These are phyloP conservation scores for Termitomyces sp. DNA, from an alignment of 768 basidiomycete species.

Conservation along the genomic window DNA sequence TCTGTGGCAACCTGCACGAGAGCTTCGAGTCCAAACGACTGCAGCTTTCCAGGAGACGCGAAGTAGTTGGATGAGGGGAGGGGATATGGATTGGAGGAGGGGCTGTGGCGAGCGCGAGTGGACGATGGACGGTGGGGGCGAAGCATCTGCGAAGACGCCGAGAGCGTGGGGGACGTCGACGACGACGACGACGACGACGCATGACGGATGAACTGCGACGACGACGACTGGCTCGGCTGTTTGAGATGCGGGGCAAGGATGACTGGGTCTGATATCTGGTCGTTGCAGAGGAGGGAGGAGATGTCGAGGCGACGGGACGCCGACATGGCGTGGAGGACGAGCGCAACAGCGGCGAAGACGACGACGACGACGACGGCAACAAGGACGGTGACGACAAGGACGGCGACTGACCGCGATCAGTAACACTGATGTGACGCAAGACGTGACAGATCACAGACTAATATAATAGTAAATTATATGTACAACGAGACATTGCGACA, in stretches of 20 bases:
- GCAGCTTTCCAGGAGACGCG: slow-evolving; percentile 18
- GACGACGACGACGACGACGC: slow-evolving; percentile 8
- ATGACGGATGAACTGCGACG: slow-evolving; percentile 10
- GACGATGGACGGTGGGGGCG: slow-evolving; percentile 13
- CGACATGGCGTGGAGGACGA: slow-evolving; percentile 17
- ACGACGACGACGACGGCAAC: slow-evolving; percentile 8
- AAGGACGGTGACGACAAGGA: not conserved
- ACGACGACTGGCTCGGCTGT: slow-evolving; percentile 13
- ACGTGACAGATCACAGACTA: too few relatives aligned
- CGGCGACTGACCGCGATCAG: slow-evolving; percentile 2
- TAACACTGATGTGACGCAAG: slow-evolving; percentile 5
- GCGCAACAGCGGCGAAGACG: slow-evolving; percentile 2
- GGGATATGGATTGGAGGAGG: slow-evolving; percentile 12
- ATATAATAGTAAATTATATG: slow-evolving; percentile 32
- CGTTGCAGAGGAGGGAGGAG: slow-evolving; percentile 65
- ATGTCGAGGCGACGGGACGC: slow-evolving; percentile 69
- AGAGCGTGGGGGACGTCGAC: slow-evolving; percentile 11
- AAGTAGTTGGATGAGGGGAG: slow-evolving; percentile 9
- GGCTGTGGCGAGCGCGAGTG: slow-evolving; percentile 11
- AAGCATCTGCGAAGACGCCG: slow-evolving; percentile 10
- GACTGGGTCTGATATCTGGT: slow-evolving; percentile 25
- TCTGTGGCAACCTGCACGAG: slow-evolving; percentile 69
- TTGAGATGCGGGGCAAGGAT: slow-evolving; percentile 22
- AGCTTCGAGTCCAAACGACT: slow-evolving; percentile 48
- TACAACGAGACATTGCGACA: slow-evolving; percentile 93